A percentile compares a stretch with the other conserved stretches of the same genome.
Conservation (phyloP, 179 eudicot genomes). For the Camellia oleifera region DNA sequence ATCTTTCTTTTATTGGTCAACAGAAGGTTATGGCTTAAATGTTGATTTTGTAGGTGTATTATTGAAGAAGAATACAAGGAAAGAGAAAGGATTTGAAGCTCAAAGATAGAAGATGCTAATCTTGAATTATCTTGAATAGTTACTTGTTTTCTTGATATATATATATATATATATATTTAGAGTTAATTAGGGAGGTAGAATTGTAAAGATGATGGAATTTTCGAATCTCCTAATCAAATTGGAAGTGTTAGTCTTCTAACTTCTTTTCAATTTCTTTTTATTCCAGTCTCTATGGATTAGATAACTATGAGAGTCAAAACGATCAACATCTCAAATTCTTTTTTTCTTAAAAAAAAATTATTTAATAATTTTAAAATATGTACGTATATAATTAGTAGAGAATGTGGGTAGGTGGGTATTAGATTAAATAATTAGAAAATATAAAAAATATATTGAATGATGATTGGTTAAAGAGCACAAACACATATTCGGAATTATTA, state of each 20-base stretch:
- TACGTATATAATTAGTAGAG: too few relatives aligned
- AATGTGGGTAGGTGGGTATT: too few relatives aligned
- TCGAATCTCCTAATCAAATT: neutral
- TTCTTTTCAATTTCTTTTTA: neutral
- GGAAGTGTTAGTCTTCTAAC: neutral
- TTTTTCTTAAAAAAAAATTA: too few relatives aligned
- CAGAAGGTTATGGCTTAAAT: too few relatives aligned
- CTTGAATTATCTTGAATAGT: neutral
- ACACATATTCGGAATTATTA: too few relatives aligned
- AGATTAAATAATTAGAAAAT: too few relatives aligned
- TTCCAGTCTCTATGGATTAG: neutral
- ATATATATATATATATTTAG: neutral
- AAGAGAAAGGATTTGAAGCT: slow-evolving; percentile 37
- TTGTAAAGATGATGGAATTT: slow-evolving; percentile 7
- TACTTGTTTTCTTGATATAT: neutral
- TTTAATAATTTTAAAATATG: too few relatives aligned
- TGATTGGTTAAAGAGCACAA: too few relatives aligned
- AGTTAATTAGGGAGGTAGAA: neutral
- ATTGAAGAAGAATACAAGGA: slow-evolving; percentile 29
- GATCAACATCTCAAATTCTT: neutral
- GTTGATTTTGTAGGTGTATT: slow-evolving; percentile 26
- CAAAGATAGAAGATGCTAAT: slow-evolving; percentile 27
- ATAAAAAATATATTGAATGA: too few relatives aligned
- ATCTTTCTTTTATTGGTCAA: too few relatives aligned
- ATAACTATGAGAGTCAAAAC: neutral